A percentile compares a stretch with the other conserved stretches of the same genome.
These are phyloP conservation scores for Aeschynomene evenia DNA, from an alignment of 306 rosid genomes.

Conservation along the genomic window DNA sequence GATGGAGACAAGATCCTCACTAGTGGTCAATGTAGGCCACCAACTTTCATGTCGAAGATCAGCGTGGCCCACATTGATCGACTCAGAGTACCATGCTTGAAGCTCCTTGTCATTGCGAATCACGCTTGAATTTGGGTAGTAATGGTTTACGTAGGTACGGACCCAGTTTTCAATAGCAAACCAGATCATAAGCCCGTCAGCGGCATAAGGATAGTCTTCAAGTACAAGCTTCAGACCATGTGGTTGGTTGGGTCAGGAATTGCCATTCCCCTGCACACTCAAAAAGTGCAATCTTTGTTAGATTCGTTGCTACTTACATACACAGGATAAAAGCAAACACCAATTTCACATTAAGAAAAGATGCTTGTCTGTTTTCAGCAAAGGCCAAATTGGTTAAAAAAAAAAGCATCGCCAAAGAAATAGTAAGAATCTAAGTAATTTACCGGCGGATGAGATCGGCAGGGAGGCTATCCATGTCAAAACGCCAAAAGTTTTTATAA, in stretches of 20 bases:
- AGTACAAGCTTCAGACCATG: conserved; percentile 74
- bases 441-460: conserved; percentile 85
- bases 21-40: conserved; percentile 75
- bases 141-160: conserved; percentile 62
- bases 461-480: conserved; percentile 80
- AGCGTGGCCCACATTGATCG: conserved; percentile 88
- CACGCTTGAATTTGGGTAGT: conserved; percentile 61
- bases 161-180: conserved; percentile 83
- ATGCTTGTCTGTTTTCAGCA: background rate
- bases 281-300: conserved; percentile 15
- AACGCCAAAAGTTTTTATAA: conserved; percentile 82
- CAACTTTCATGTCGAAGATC: conserved; percentile 65
- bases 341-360: background rate
- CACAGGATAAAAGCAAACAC: conserved; percentile 23
- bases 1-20: conserved; percentile 61
- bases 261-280: conserved; percentile 69
- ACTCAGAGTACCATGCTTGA: conserved; percentile 85
- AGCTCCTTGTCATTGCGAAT: conserved; percentile 69
- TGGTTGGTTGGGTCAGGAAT: conserved; percentile 81
- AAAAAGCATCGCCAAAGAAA: background rate
- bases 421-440: background rate
- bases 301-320: conserved; percentile 20
- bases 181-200: conserved; percentile 87
- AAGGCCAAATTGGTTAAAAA: too few species aligned
- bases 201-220: conserved; percentile 88